phyloP scores from a whole-genome alignment of 345 rosid species.

The Hirschfeldia incana region DNA sequence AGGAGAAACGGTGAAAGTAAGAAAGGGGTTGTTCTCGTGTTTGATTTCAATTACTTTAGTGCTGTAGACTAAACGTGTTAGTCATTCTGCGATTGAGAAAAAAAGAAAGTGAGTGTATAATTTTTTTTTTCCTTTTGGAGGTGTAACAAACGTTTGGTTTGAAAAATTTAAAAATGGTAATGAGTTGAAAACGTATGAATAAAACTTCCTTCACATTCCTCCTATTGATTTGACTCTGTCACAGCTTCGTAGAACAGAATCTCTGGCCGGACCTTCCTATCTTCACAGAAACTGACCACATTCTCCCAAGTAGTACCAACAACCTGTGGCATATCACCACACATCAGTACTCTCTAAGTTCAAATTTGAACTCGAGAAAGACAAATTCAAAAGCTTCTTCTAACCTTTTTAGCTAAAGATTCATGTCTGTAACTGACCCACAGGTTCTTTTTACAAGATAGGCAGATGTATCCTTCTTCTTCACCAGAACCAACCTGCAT shows the following conservation, averaged over 20 bases:
- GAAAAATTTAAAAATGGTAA: not conserved
- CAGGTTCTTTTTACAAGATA: conserved; percentile 19
- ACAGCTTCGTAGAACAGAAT: conserved; percentile 32
- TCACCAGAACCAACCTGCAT: conserved; percentile 33
- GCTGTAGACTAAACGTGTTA: conserved; percentile 46
- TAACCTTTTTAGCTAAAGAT: conserved; percentile 21
- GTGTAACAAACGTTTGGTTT: not conserved
- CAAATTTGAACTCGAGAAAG: not conserved
- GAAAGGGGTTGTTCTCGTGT: conserved; percentile 63
- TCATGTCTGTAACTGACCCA: conserved; percentile 33
- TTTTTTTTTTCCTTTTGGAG: not conserved
- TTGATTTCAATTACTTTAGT: conserved; percentile 75
- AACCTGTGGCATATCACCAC: not conserved
- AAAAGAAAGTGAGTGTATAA: not conserved
- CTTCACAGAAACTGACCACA: conserved; percentile 23
- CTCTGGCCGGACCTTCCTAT: conserved; percentile 29
- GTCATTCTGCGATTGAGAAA: conserved; percentile 30
- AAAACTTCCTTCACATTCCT: not conserved
- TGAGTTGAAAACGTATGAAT: conserved; percentile 13
- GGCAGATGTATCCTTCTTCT: conserved; percentile 16
- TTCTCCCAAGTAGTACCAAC: conserved; percentile 27
- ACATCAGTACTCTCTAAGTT: not conserved
- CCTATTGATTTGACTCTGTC: not conserved
- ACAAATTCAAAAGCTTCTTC: not conserved
- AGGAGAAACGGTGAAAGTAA: conserved; percentile 27